A percentile compares a stretch with the other conserved stretches of the same genome.
phyloP scores from a whole-genome alignment of 495 filamentous ascomycete species.

The Cercophora samala region DNA sequence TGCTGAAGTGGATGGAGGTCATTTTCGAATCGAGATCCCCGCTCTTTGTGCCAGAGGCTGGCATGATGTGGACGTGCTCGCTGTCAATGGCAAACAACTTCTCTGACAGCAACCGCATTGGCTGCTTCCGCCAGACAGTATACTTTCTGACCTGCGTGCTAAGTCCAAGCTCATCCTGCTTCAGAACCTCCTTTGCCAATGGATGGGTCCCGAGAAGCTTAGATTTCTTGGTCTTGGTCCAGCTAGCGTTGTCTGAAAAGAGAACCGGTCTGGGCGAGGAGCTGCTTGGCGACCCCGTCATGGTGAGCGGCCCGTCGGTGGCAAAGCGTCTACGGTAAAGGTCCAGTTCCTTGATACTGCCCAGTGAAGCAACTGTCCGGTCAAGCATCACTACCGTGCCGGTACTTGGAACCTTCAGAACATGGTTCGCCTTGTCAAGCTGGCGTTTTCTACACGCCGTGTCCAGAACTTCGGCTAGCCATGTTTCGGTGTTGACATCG shows the following conservation, averaged over 20 bases:
- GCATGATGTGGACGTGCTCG: conserved; percentile 94
- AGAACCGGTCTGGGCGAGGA: conserved; percentile 75
- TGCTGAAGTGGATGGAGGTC: conserved; percentile 86
- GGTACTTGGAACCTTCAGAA: conserved; percentile 81
- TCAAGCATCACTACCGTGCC: conserved; percentile 79
- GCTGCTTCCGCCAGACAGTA: conserved; percentile 86
- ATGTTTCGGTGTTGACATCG: conserved; percentile 87
- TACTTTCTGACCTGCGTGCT: conserved; percentile 75
- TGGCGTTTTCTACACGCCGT: conserved; percentile 85
- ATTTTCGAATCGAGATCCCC: conserved; percentile 70
- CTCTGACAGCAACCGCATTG: conserved; percentile 86
- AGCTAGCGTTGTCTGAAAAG: conserved; percentile 51
- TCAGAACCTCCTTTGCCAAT: conserved; percentile 61
- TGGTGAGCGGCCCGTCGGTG: conserved; percentile 69
- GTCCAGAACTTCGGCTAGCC: conserved; percentile 89
- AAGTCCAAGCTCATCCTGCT: conserved; percentile 65
- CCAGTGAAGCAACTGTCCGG: conserved; percentile 84
- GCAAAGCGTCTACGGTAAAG: conserved; percentile 81
- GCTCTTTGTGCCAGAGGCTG: conserved; percentile 56
- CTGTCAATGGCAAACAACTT: conserved; percentile 86
- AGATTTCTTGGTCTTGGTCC: conserved; percentile 66
- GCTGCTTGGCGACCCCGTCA: conserved; percentile 76
- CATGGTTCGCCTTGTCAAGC: conserved; percentile 82
- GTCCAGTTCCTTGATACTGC: conserved; percentile 78
- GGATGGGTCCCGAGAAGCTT: conserved; percentile 67